Base-by-base conservation (phyloP, 1,139 yeast species). In the Taphrina communis region DNA sequence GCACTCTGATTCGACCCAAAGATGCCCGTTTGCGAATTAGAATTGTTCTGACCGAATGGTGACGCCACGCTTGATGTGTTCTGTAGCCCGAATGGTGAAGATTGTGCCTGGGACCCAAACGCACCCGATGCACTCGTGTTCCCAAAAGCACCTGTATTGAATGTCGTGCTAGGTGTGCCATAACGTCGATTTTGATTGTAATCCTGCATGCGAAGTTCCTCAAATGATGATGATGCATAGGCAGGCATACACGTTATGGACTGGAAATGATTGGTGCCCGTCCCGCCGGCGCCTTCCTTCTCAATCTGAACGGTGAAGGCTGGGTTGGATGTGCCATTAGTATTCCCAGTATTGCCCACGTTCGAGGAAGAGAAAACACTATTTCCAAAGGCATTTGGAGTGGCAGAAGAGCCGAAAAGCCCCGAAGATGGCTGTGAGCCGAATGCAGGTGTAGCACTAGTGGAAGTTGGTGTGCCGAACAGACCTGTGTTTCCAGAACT, bases 221-320 rank as follows among this genome's bases (percentile, higher is more conserved):
- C 97, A 75, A 88, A 85, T 0, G 97, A 89, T 75, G 80, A 90
- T 75, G 87, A 87, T 73, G 84, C 83, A 77, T 94, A 94, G 76
- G 91, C 96, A 14, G 96, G 97, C 98, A 94, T 93, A 55, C 90
- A 85, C 25, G 89, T 82, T 72, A 95, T 87, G 74, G 87, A 87
- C 77, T 93, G 92, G 78, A 83, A 94, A 61, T 84, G 79, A 73
- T 84, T 86, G 44, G 85, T 85, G 0, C 84, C 74, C 12, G 75
- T 72, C 6, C 75, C 72, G 8, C 75, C 72, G 36, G 77, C 70
- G 81, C 56, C 61, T 44, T 94, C 99, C 76, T 89, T 90, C 76
- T 94, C 98, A 53, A 3, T 96, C 91, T 74, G 85, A 86, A 66
- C 84, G 79, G 17, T 81, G 79, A 12, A 75, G 74, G 46, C 72